These are phyloP conservation scores for Ganoderma leucocontextum DNA, from an alignment of 1,284 basidiomycete species.

Conservation along the genomic window DNA sequence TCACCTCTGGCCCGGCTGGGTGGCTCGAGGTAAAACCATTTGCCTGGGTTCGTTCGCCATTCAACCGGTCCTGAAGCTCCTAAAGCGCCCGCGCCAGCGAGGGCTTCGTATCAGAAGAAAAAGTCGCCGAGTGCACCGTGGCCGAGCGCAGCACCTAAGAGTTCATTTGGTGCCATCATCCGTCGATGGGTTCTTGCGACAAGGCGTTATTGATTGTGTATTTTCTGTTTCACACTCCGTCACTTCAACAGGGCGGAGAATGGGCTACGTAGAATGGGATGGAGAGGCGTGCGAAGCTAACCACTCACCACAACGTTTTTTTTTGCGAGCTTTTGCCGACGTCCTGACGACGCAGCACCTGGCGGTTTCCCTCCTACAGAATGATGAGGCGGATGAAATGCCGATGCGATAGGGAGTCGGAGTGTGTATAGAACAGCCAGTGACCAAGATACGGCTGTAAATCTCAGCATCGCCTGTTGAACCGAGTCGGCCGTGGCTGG, in stretches of 20 bases:
- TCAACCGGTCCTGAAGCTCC: neutral
- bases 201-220: neutral
- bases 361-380: neutral
- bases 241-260: neutral
- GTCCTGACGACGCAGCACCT: neutral
- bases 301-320: conserved; percentile 1
- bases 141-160: neutral
- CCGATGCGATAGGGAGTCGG: neutral
- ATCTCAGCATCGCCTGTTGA: neutral
- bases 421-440: neutral
- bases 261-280: neutral
- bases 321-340: conserved; percentile 1
- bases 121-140: neutral
- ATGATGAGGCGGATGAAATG: neutral
- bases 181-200: neutral
- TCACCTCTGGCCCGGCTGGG: neutral
- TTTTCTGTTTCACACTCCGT: neutral
- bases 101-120: neutral
- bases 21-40: neutral
- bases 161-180: neutral
- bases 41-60: neutral
- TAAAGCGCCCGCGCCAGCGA: neutral
- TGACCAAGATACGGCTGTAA: neutral
- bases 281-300: conserved; percentile 10
- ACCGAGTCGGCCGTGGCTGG: neutral